Conservation (phyloP, 768 basidiomycete genomes). For the Rhodosporidiobolus odoratus region DNA sequence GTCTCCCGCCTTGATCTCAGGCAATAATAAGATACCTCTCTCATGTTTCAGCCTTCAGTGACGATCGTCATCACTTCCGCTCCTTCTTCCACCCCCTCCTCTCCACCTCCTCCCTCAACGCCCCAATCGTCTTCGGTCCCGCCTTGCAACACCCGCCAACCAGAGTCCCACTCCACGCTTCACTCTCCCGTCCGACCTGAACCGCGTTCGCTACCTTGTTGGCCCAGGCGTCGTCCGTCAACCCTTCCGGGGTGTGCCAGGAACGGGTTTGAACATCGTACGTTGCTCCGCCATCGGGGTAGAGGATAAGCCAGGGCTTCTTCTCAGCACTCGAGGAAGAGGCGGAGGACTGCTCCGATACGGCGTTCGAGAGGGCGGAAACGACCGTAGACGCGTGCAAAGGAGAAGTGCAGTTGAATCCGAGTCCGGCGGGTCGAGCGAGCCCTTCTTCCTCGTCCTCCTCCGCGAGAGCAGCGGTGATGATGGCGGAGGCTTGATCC, state of each 20-base stretch:
- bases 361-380: slow-evolving; percentile 26
- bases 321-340: background rate
- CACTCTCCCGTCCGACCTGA: slow-evolving; percentile 2
- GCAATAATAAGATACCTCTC: no score
- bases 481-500: slow-evolving; percentile 8
- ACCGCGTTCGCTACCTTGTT: slow-evolving; percentile 28
- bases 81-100: slow-evolving; percentile 9
- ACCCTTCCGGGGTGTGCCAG: slow-evolving; percentile 40
- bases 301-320: slow-evolving; percentile 42
- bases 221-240: slow-evolving; percentile 41
- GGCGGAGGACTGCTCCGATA: background rate
- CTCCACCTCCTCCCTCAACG: slow-evolving; percentile 37
- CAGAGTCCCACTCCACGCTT: slow-evolving; percentile 43
- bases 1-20: no score
- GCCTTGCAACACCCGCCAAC: slow-evolving; percentile 49
- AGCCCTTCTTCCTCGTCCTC: background rate
- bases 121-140: slow-evolving; percentile 43
- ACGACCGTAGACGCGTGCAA: slow-evolving; percentile 37
- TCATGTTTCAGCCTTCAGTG: no score
- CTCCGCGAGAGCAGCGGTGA: slow-evolving; percentile 16
- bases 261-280: slow-evolving; percentile 43
- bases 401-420: slow-evolving; percentile 48
- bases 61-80: no score
- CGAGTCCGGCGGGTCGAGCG: slow-evolving; percentile 40
- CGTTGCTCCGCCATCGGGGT: slow-evolving; percentile 48